Evolutionary conservation across 1,284 basidiomycete species (phyloP).

Genomic region (Ustilago esculenta): DNA sequence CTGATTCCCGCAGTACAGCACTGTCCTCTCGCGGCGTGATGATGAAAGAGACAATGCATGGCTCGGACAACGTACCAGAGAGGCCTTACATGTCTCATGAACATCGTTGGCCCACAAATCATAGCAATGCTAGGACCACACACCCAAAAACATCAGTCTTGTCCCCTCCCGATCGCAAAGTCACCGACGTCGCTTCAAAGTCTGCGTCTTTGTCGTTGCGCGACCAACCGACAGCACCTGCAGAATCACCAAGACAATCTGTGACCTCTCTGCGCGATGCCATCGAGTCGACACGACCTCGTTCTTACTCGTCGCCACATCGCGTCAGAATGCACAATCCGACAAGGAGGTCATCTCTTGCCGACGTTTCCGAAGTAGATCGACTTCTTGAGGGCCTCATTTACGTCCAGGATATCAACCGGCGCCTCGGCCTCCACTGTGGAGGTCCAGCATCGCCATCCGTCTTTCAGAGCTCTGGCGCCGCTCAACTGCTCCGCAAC

Average conservation of each 20-base stretch:
- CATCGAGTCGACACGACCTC: conserved; percentile 20
- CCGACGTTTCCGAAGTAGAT: conserved; percentile 25
- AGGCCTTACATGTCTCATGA: not conserved
- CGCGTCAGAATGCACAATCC: conserved; percentile 5
- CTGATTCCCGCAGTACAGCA: not conserved
- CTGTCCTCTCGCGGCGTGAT: not conserved
- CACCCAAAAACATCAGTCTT: not conserved
- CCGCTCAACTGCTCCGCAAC: conserved; percentile 9
- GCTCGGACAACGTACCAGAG: not conserved
- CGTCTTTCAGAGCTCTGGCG: conserved; percentile 18
- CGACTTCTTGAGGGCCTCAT: conserved; percentile 30
- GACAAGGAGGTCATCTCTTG: conserved; percentile 16
- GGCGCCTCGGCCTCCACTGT: conserved; percentile 25
- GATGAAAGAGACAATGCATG: not conserved
- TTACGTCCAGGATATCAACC: conserved; percentile 40
- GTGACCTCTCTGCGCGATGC: not conserved
- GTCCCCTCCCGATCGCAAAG: conserved; percentile 1
- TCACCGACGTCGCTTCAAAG: not conserved
- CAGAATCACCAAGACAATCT: not conserved
- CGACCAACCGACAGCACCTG: not conserved
- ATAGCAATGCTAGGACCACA: not conserved
- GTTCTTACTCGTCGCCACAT: conserved; percentile 31
- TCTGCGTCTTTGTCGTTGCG: not conserved
- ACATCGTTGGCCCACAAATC: conserved; percentile 5
- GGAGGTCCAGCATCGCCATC: conserved; percentile 21